Evolutionary conservation across 441 rosid genomes (phyloP).

Genomic region (Brassica balearica): DNA sequence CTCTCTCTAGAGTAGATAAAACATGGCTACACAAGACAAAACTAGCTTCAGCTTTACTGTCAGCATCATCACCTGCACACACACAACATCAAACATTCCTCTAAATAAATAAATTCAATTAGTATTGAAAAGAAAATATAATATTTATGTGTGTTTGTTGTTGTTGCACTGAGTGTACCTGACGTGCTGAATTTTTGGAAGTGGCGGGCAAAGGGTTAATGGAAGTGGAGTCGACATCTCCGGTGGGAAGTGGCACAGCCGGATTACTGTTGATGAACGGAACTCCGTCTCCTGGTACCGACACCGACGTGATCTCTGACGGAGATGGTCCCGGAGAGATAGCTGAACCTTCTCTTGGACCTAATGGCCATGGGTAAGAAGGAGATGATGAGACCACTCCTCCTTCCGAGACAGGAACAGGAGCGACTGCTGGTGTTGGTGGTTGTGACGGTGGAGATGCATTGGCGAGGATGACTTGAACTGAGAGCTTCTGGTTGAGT

Average conservation of each 20-base stretch:
- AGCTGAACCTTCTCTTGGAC: conserved; percentile 57
- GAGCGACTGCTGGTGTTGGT: conserved; percentile 49
- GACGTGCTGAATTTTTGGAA: conserved; percentile 48
- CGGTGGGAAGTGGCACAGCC: conserved; percentile 94
- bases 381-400: conserved; percentile 69
- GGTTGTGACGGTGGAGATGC: conserved; percentile 43
- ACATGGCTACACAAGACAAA: conserved; percentile 35
- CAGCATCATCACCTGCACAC: conserved; percentile 37
- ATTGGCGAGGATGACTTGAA: conserved; percentile 53
- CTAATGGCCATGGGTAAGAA: conserved; percentile 82
- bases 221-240: conserved; percentile 90
- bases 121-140: background rate
- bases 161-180: conserved; percentile 34
- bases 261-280: conserved; percentile 93
- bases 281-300: conserved; percentile 65
- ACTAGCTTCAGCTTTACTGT: conserved; percentile 37
- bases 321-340: conserved; percentile 66
- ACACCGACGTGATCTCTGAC: conserved; percentile 41
- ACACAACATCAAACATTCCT: conserved; percentile 7
- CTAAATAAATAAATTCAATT: background rate
- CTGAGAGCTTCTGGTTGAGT: conserved; percentile 59
- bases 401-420: conserved; percentile 68
- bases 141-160: background rate
- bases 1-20: conserved; percentile 22
- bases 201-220: conserved; percentile 72